These are phyloP conservation scores for Pleurotus ostreatus DNA, from an alignment of 768 basidiomycete species.

Conservation along the genomic window DNA sequence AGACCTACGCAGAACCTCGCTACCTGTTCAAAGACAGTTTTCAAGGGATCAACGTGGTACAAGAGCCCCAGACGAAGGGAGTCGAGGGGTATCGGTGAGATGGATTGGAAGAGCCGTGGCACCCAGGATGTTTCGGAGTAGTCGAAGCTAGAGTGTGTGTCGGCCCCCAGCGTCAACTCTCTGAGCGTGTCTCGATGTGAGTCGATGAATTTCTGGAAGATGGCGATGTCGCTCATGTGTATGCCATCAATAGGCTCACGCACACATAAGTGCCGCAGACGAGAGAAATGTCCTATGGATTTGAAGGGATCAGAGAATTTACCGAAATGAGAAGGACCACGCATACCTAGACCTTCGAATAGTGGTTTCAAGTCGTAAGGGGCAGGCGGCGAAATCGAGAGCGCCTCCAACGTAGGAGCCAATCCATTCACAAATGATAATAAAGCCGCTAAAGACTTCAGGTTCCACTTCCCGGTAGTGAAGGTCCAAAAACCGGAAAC, in stretches of 20 bases:
- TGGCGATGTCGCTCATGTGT: conserved; percentile 1
- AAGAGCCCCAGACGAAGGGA: conserved; percentile 1
- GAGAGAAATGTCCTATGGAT: neutral
- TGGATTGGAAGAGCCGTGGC: neutral
- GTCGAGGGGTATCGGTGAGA: neutral
- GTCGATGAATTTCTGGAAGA: conserved; percentile 2
- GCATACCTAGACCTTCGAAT: neutral
- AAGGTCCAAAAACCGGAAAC: neutral
- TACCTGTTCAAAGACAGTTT: neutral
- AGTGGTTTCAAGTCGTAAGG: neutral
- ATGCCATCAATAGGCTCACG: conserved; percentile 4
- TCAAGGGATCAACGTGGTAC: neutral
- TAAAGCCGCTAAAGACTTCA: neutral
- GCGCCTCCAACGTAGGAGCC: neutral
- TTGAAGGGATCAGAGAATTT: neutral
- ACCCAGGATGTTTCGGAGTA: neutral
- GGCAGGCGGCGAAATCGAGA: neutral
- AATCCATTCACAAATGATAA: neutral
- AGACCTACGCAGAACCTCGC: neutral
- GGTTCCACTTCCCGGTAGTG: neutral
- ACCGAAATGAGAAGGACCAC: no score
- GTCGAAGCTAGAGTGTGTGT: neutral
- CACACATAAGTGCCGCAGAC: neutral
- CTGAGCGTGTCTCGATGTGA: neutral
- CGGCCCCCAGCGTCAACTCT: neutral